These are phyloP conservation scores for Tephrocybe rancida DNA, from an alignment of 768 basidiomycete species.

Conservation along the genomic window DNA sequence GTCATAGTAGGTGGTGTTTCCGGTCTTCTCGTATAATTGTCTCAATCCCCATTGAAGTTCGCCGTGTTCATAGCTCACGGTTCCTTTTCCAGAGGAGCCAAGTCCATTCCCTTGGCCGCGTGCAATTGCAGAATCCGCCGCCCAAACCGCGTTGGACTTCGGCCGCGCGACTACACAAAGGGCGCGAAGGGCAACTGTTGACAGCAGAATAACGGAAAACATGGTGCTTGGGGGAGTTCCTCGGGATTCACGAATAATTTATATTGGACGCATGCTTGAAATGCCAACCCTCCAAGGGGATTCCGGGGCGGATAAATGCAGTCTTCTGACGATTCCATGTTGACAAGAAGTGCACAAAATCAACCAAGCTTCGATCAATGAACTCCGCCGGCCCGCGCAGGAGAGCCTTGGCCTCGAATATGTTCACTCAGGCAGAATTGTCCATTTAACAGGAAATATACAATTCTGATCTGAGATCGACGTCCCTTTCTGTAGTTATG, in stretches of 20 bases:
- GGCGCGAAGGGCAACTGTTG: not conserved
- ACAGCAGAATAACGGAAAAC: conserved; percentile 2
- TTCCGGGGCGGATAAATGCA: not conserved
- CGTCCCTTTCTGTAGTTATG: no score
- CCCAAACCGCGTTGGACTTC: conserved; percentile 44
- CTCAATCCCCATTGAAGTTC: conserved; percentile 43
- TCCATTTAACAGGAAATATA: no score
- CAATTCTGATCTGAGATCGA: no score
- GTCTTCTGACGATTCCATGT: not conserved
- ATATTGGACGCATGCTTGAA: not conserved
- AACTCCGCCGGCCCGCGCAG: not conserved
- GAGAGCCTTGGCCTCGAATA: no score
- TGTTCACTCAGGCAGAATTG: no score
- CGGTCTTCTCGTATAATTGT: conserved; percentile 40
- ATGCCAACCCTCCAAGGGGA: not conserved
- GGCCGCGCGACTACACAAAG: conserved; percentile 25
- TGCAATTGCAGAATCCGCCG: conserved; percentile 45
- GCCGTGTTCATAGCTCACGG: conserved; percentile 43
- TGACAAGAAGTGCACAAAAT: not conserved
- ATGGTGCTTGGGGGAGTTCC: conserved; percentile 2
- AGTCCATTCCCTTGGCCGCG: conserved; percentile 47
- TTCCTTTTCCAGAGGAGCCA: conserved; percentile 28
- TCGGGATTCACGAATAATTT: no score
- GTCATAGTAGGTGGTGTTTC: conserved; percentile 42
- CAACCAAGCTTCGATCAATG: not conserved